A percentile compares a stretch with the other conserved stretches of the same genome.
phyloP scores from a whole-genome alignment of 805 yeast genomes.

The Saccharomyces kudriavzevii region DNA sequence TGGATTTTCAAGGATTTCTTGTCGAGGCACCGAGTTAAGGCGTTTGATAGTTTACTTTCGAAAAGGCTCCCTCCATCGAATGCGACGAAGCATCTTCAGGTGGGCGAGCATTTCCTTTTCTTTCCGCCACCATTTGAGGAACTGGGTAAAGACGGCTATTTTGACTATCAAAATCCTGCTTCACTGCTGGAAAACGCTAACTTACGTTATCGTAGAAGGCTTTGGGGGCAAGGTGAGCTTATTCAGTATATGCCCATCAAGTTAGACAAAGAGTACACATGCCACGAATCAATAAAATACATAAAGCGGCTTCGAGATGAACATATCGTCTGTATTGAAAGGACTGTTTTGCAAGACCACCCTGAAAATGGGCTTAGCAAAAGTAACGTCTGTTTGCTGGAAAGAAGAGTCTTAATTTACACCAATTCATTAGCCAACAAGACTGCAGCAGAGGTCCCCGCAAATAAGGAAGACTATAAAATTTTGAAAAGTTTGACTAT shows the following conservation, averaged over 20 bases:
- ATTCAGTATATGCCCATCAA: constrained; percentile 32
- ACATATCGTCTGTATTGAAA: constrained; percentile 46
- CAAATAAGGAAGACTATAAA: background rate
- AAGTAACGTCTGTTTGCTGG: constrained; percentile 35
- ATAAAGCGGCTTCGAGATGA: constrained; percentile 33
- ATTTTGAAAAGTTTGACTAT: constrained; percentile 18
- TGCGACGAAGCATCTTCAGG: constrained; percentile 12
- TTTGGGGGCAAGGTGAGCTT: constrained; percentile 76
- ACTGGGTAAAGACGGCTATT: constrained; percentile 71
- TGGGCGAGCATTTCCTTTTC: constrained; percentile 60
- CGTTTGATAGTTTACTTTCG: background rate
- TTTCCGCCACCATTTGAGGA: constrained; percentile 48
- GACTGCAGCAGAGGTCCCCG: background rate
- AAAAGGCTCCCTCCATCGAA: background rate
- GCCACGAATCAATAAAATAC: constrained; percentile 46
- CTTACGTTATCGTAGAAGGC: constrained; percentile 43
- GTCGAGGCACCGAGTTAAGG: background rate
- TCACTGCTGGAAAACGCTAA: constrained; percentile 9
- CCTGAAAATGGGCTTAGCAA: background rate
- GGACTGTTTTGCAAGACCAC: constrained; percentile 34
- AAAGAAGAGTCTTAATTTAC: constrained; percentile 55
- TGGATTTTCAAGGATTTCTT: background rate
- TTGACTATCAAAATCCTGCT: constrained; percentile 63
- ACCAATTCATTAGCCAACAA: constrained; percentile 33
- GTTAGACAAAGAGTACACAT: constrained; percentile 35